A percentile compares a stretch with the other conserved stretches of the same genome.
These are phyloP conservation scores for Polychaeton citri DNA, from an alignment of 2,329 filamentous ascomycete species.

Conservation along the genomic window DNA sequence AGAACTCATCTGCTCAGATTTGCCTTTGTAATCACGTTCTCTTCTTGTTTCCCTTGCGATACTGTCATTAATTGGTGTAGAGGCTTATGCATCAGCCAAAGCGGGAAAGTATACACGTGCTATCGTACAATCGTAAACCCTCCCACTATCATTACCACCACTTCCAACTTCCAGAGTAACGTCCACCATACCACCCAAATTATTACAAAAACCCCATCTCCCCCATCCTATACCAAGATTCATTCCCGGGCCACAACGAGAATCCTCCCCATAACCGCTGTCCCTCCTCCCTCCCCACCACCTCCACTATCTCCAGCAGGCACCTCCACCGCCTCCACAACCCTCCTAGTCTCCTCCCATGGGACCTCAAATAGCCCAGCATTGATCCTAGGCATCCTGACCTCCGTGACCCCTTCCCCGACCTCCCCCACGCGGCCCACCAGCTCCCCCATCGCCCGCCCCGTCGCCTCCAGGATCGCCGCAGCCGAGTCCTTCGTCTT, in stretches of 20 bases:
- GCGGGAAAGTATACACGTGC: no score
- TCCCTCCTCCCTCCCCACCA: not conserved
- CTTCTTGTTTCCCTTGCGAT: no score
- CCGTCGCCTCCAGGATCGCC: conserved; percentile 37
- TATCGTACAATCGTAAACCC: no score
- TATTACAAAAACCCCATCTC: no score
- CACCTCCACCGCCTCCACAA: conserved; percentile 28
- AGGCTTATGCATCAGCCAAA: no score
- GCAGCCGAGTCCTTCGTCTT: conserved; percentile 26
- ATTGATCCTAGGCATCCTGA: conserved; percentile 44
- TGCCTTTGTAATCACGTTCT: no score
- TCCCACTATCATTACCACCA: no score
- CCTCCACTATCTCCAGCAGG: conserved; percentile 5
- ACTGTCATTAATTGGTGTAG: no score
- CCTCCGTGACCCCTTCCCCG: conserved; percentile 15
- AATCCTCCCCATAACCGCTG: not conserved
- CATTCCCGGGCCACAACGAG: not conserved
- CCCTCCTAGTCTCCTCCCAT: conserved; percentile 36
- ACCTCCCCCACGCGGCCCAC: conserved; percentile 25
- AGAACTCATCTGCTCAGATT: no score
- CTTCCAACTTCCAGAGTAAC: no score
- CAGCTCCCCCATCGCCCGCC: conserved; percentile 35
- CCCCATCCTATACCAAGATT: no score
- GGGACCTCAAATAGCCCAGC: conserved; percentile 42
- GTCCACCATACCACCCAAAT: no score